Evolutionary conservation across 805 yeast genomes (phyloP).

Genomic region (Metschnikowia dekortorum): DNA sequence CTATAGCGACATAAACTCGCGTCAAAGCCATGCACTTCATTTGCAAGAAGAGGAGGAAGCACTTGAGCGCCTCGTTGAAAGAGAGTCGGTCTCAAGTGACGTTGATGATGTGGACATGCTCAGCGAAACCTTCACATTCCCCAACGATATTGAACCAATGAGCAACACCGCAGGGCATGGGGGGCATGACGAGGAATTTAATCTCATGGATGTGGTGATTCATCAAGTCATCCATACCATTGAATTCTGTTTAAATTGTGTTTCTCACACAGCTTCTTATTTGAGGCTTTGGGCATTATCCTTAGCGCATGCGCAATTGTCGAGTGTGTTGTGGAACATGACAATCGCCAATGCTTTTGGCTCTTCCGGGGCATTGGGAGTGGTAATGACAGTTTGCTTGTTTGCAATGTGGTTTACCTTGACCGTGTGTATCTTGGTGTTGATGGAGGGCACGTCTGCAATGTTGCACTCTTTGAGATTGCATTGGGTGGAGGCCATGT

Average conservation of each 20-base stretch:
- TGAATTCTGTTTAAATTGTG: slow-evolving; percentile 76
- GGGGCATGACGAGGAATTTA: slow-evolving; percentile 35
- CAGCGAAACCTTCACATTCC: slow-evolving; percentile 23
- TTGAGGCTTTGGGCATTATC: slow-evolving; percentile 77
- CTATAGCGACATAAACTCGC: slow-evolving; percentile 33
- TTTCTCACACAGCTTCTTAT: slow-evolving; percentile 76
- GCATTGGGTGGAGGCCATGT: slow-evolving; percentile 83
- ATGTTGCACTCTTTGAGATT: slow-evolving; percentile 74
- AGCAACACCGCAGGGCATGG: slow-evolving; percentile 24
- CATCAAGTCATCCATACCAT: slow-evolving; percentile 80
- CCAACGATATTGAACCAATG: slow-evolving; percentile 36
- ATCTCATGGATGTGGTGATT: slow-evolving; percentile 65
- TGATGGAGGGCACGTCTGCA: slow-evolving; percentile 84
- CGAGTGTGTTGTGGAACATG: slow-evolving; percentile 73
- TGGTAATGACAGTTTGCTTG: slow-evolving; percentile 52
- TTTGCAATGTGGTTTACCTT: slow-evolving; percentile 75
- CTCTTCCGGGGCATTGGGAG: slow-evolving; percentile 49
- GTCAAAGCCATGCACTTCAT: slow-evolving; percentile 25
- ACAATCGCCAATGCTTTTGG: slow-evolving; percentile 63
- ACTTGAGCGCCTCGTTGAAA: slow-evolving; percentile 9
- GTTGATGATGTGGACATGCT: slow-evolving; percentile 17
- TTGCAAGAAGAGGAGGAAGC: slow-evolving; percentile 39
- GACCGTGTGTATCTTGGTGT: slow-evolving; percentile 63
- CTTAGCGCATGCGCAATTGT: slow-evolving; percentile 74
- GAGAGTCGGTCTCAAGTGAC: slow-evolving; percentile 1